These are phyloP conservation scores for Saccharomycopsis vini DNA, from an alignment of 805 yeast species.

Conservation along the genomic window DNA sequence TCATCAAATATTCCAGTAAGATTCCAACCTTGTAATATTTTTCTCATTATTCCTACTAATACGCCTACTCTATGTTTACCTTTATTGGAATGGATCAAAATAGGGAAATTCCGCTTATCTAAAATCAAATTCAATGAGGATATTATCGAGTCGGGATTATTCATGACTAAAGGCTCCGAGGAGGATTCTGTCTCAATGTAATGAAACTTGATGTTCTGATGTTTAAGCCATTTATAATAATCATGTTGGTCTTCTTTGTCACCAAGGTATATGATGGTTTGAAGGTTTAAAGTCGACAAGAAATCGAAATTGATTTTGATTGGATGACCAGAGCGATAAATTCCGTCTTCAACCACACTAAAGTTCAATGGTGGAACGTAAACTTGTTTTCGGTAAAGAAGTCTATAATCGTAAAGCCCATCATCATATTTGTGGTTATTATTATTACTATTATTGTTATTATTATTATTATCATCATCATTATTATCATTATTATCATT, in stretches of 20 bases:
- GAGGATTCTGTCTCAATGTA: slow-evolving; percentile 61
- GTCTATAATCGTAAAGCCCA: too few species aligned
- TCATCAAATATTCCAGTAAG: slow-evolving; percentile 89
- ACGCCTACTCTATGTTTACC: slow-evolving; percentile 97
- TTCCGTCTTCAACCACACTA: slow-evolving; percentile 76
- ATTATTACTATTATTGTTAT: too few species aligned
- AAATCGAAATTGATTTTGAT: slow-evolving; percentile 80
- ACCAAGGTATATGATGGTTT: slow-evolving; percentile 75
- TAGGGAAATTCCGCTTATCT: slow-evolving; percentile 70
- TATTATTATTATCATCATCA: too few species aligned
- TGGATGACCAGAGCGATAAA: slow-evolving; percentile 92
- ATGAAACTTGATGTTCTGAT: slow-evolving; percentile 40
- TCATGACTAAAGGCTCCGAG: slow-evolving; percentile 62
- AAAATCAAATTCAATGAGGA: slow-evolving; percentile 47
- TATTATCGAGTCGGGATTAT: slow-evolving; percentile 47
- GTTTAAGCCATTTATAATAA: slow-evolving; percentile 60
- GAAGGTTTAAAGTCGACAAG: slow-evolving; percentile 55
- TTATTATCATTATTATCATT: too few species aligned
- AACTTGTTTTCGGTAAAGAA: too few species aligned
- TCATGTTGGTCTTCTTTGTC: slow-evolving; percentile 62
- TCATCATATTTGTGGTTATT: too few species aligned
- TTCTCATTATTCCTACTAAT: slow-evolving; percentile 82
- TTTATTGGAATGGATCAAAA: slow-evolving; percentile 85
- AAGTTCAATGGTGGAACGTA: slow-evolving; percentile 90
- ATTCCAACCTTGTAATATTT: slow-evolving; percentile 86